phyloP scores from a whole-genome alignment of 176 grass and related monocot species.

The Carex scoparia region DNA sequence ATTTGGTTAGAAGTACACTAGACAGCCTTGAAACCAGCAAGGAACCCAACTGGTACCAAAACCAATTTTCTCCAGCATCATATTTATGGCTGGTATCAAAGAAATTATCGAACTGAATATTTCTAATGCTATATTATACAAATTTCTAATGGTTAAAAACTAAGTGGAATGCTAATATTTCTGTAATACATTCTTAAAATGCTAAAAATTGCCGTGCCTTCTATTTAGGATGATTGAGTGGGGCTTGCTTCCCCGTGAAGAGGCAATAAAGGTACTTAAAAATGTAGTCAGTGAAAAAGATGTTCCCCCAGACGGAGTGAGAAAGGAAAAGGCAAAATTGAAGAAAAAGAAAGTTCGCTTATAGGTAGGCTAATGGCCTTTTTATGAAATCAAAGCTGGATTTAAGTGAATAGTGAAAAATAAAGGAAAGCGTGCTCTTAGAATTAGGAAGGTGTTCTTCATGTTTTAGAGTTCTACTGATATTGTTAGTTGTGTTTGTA shows the following conservation, averaged over 20 bases:
- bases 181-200: neutral
- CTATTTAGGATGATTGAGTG: constrained; percentile 26
- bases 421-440: neutral
- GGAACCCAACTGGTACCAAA: neutral
- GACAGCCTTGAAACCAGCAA: neutral
- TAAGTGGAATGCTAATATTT: neutral
- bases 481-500: neutral
- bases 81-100: neutral
- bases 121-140: neutral
- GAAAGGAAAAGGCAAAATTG: neutral
- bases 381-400: neutral
- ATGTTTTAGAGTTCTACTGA: neutral
- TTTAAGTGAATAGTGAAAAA: neutral
- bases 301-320: neutral
- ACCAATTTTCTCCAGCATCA: neutral
- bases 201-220: neutral
- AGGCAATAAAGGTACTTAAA: neutral
- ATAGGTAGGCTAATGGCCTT: neutral
- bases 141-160: neutral
- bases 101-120: neutral
- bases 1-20: neutral
- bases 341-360: neutral
- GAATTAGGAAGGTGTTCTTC: neutral
- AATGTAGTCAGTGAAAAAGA: neutral
- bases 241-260: constrained; percentile 19